A percentile compares a stretch with the other conserved stretches of the same genome.
Evolutionary conservation across 2,329 filamentous ascomycete genomes (phyloP).

Genomic region (Diaporthe destruens): DNA sequence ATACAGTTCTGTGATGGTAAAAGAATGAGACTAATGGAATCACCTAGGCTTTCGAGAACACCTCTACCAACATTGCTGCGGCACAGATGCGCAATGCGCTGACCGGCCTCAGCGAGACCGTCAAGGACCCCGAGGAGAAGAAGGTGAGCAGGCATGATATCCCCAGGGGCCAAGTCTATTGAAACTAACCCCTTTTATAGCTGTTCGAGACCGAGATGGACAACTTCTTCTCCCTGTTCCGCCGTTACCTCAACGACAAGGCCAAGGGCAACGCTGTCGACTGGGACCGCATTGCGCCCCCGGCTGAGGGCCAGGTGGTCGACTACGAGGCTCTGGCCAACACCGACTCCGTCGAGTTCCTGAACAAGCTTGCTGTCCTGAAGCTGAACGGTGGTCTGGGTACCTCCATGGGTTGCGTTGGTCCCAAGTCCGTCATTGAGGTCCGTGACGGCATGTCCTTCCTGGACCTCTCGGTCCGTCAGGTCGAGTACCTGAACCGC

Average conservation of each 20-base stretch:
- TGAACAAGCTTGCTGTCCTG: slow-evolving; percentile 97
- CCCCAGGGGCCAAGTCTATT: not conserved
- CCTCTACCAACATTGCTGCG: slow-evolving; percentile 96
- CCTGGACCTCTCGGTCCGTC: slow-evolving; percentile 96
- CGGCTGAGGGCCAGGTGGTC: slow-evolving; percentile 92
- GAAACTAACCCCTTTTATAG: slow-evolving; percentile 56
- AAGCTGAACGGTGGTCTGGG: slow-evolving; percentile 99
- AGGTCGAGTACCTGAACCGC: slow-evolving; percentile 99
- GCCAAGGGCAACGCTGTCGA: slow-evolving; percentile 96
- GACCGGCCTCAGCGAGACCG: slow-evolving; percentile 91
- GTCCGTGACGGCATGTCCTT: slow-evolving; percentile 99
- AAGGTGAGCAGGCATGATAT: slow-evolving; percentile 71
- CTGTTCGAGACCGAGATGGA: slow-evolving; percentile 99
- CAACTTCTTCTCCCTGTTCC: slow-evolving; percentile 99
- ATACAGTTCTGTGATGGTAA: not conserved
- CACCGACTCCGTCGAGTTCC: slow-evolving; percentile 90
- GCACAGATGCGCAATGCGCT: slow-evolving; percentile 99
- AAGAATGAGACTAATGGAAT: slow-evolving; percentile 23
- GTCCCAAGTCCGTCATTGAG: slow-evolving; percentile 99
- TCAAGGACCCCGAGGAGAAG: slow-evolving; percentile 83
- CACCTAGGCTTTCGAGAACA: slow-evolving; percentile 95
- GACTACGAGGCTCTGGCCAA: slow-evolving; percentile 93
- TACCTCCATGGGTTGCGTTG: slow-evolving; percentile 99
- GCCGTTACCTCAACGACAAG: slow-evolving; percentile 98
- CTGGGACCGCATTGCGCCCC: slow-evolving; percentile 96